Base-by-base conservation (phyloP, 495 filamentous ascomycete species). In the Penicillium cosmopolitanum region DNA sequence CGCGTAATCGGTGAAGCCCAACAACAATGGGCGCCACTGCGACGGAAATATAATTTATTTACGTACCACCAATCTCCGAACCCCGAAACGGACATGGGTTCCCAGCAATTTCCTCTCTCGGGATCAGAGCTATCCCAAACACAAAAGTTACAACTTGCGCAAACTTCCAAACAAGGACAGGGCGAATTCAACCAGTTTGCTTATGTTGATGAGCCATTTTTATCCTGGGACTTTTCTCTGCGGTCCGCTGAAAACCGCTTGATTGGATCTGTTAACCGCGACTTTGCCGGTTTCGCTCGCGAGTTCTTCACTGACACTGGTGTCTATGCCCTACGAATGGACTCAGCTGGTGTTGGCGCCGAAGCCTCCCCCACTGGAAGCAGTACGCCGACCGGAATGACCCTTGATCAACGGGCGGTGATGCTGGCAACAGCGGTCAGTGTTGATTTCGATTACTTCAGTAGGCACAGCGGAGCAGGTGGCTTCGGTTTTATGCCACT, bases 371-470 rank as follows among this genome's bases (percentile, higher is more conserved):
- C 63, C 5, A 56, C 51, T 11, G 59, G 75, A 16, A 50, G 35
- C 4, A 56, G 62, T 9, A 47, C 66, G 0, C 56, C 58, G 1
- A 63, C 76, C 2, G 85, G 81, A 1, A 87, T 90, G 86, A 87
- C 85, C 18, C 78, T 90, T 7, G 87, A 89, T 63, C 86, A 89
- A 72, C 80, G 87, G 38, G 87, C 87, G 1, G 81, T 89, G 23
- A 89, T 89, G 87, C 76, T 90, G 33, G 87, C 87, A 16, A 88
- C 86, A 2, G 87, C 87, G 16, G 86, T 89, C 16, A 87, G 81
- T 50, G 76, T 90, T 51, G 87, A 90, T 68, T 90, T 89, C 57
- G 87, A 90, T 67, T 90, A 89, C 65, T 90, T 90, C 71, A 88
- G 85, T 60, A 78, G 86, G 3, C 80, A 87, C 55, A 84, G 80